phyloP scores from a whole-genome alignment of 78 protist species.

The Dictyostelium brefeldianum region DNA sequence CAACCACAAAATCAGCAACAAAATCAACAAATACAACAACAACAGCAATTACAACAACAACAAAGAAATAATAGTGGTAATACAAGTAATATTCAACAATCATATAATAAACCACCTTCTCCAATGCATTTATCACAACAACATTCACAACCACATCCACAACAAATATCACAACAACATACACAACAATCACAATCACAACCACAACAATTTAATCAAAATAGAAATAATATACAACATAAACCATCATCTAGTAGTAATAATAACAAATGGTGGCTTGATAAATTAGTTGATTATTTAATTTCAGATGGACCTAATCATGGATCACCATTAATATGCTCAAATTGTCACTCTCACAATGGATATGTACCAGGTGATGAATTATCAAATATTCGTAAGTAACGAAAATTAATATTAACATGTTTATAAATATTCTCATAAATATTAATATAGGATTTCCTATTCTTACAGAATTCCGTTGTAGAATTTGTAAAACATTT shows the following conservation, averaged over 20 bases:
- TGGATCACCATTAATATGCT: conserved; percentile 71
- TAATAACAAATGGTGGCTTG: conserved; percentile 29
- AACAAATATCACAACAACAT: conserved; percentile 37
- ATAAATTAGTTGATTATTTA: conserved; percentile 60
- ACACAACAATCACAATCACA: background rate
- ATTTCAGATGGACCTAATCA: conserved; percentile 66
- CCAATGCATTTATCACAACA: background rate
- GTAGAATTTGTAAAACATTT: conserved; percentile 50
- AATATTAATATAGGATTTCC: too few relatives aligned
- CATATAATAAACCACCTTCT: background rate
- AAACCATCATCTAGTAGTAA: background rate
- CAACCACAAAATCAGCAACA: conserved; percentile 4
- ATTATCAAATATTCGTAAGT: conserved; percentile 52
- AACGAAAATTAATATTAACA: too few relatives aligned
- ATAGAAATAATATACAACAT: background rate
- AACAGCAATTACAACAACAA: background rate
- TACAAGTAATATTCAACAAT: background rate
- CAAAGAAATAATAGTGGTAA: background rate
- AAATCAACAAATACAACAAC: background rate
- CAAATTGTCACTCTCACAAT: conserved; percentile 55
- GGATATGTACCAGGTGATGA: conserved; percentile 68
- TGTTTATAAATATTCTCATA: too few relatives aligned
- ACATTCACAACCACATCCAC: background rate
- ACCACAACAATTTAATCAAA: background rate
- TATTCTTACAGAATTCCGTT: conserved; percentile 66